Conservation (phyloP, 2,329 filamentous ascomycete species). For the Metarhizium album region DNA sequence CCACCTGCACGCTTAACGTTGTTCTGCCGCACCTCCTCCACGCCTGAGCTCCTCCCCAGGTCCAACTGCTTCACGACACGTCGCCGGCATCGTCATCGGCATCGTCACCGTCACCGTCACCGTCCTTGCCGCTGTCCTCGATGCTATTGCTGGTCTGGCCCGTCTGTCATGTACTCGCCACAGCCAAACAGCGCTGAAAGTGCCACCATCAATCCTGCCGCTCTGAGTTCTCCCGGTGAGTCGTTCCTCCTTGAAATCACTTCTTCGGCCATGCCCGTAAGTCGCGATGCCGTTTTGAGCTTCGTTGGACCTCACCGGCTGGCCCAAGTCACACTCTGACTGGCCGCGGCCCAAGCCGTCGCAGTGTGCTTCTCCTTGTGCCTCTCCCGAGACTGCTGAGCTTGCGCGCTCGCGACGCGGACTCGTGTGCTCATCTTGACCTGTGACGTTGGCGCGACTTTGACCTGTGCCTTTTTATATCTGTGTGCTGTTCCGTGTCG, state of each 20-base stretch:
- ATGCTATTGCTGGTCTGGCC: conserved; percentile 13
- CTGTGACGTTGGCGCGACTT: neutral
- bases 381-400: neutral
- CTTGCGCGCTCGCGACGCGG: neutral
- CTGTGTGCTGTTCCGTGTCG: conserved; percentile 4
- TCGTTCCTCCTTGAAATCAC: neutral
- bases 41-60: conserved; percentile 28
- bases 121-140: conserved; percentile 10
- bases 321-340: neutral
- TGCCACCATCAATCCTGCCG: conserved; percentile 85
- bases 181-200: conserved; percentile 65
- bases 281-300: neutral
- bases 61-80: conserved; percentile 53
- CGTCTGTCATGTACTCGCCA: conserved; percentile 26
- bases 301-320: neutral
- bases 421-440: no score
- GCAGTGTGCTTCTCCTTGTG: conserved; percentile 6
- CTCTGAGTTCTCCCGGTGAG: conserved; percentile 70
- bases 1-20: conserved; percentile 39
- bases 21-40: conserved; percentile 31
- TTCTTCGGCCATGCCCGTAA: neutral
- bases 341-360: neutral
- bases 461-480: neutral
- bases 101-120: conserved; percentile 20
- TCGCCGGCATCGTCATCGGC: conserved; percentile 39